Evolutionary conservation across 495 filamentous ascomycete species (phyloP).

Genomic region (Tuber umbilicatum): DNA sequence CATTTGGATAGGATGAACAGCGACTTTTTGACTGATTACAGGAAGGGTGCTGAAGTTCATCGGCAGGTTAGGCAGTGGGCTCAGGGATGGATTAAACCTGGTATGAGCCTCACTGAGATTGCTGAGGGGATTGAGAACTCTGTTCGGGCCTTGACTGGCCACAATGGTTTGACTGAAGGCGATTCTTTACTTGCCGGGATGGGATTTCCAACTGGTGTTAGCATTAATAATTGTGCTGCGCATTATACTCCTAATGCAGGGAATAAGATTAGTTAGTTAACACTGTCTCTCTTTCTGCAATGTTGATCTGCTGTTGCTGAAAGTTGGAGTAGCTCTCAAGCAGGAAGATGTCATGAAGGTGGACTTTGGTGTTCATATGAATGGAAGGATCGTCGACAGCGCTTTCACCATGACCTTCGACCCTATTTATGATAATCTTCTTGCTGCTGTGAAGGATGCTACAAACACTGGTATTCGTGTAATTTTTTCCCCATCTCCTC

Average conservation of each 20-base stretch:
- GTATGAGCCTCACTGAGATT: conserved; percentile 70
- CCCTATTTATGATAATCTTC: conserved; percentile 73
- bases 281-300: not conserved
- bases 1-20: conserved; percentile 76
- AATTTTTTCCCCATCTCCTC: conserved; percentile 7
- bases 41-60: conserved; percentile 79
- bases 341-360: conserved; percentile 87
- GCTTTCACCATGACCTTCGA: conserved; percentile 88
- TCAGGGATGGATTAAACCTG: conserved; percentile 73
- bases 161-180: conserved; percentile 71
- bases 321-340: conserved; percentile 51
- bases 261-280: conserved; percentile 56
- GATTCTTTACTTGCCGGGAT: conserved; percentile 73
- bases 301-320: not conserved
- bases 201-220: conserved; percentile 82
- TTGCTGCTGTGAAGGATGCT: conserved; percentile 74
- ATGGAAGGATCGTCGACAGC: conserved; percentile 84
- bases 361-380: conserved; percentile 86
- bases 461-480: conserved; percentile 74
- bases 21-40: conserved; percentile 79
- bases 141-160: conserved; percentile 69
- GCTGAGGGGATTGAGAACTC: conserved; percentile 80
- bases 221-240: conserved; percentile 79
- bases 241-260: conserved; percentile 92
- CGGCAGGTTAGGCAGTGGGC: conserved; percentile 81